phyloP scores from a whole-genome alignment of 345 rosid genomes.

The Salix dunnii region DNA sequence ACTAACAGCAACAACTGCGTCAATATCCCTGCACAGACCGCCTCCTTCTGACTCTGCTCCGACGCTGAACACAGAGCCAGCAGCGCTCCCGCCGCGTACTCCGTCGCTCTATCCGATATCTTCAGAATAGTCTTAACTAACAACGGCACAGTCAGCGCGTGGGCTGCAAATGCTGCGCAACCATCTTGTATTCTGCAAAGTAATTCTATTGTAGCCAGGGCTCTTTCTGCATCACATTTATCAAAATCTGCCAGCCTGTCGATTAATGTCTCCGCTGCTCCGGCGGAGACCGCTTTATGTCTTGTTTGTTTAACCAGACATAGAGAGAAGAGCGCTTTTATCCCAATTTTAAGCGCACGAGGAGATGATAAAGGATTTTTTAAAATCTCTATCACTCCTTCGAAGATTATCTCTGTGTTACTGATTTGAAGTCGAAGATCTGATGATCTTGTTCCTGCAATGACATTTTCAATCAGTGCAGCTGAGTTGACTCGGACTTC shows the following conservation, averaged over 20 bases:
- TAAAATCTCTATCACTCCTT: slow-evolving; percentile 70
- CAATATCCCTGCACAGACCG: slow-evolving; percentile 80
- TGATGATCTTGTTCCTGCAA: slow-evolving; percentile 61
- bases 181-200: slow-evolving; percentile 77
- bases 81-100: slow-evolving; percentile 90
- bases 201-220: slow-evolving; percentile 79
- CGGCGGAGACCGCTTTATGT: slow-evolving; percentile 72
- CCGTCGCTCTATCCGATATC: slow-evolving; percentile 87
- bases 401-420: slow-evolving; percentile 51
- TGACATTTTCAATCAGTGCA: slow-evolving; percentile 63
- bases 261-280: slow-evolving; percentile 57
- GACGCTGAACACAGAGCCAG: slow-evolving; percentile 65
- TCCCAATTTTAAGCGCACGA: slow-evolving; percentile 66
- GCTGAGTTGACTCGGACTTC: slow-evolving; percentile 81
- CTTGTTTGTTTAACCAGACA: slow-evolving; percentile 81
- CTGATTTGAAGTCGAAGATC: slow-evolving; percentile 62
- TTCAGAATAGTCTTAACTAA: slow-evolving; percentile 68
- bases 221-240: slow-evolving; percentile 81
- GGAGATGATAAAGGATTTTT: slow-evolving; percentile 48
- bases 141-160: slow-evolving; percentile 74
- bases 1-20: slow-evolving; percentile 78
- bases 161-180: slow-evolving; percentile 55
- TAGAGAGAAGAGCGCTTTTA: slow-evolving; percentile 73
- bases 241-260: slow-evolving; percentile 78
- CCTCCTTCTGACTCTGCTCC: slow-evolving; percentile 67